Base-by-base conservation (phyloP, 805 yeast genomes). In the Scheffersomyces coipomensis region DNA sequence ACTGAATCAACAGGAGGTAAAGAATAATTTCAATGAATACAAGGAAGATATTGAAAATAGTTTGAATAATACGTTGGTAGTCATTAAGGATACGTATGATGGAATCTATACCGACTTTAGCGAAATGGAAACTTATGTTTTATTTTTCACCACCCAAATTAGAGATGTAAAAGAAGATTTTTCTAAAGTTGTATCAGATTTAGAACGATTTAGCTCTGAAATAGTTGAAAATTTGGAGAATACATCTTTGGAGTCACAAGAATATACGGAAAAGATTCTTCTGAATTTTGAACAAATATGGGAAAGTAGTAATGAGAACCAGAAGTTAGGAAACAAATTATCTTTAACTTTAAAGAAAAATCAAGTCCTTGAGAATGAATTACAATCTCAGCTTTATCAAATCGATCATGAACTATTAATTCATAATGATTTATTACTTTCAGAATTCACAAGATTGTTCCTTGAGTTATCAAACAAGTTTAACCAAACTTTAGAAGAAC, bases 81-180 rank as follows among this genome's bases (percentile, higher is more conserved):
- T 43, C 4, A 17, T 43, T 2, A 13, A 27, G 12, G 19, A 39
- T 17, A 25, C 29, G 2, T 43, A 39, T 21, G 13, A 39, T 17
- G 46, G 41, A 4, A 23, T 37, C 6, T 23, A 37, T 25, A 35
- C 46, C 3, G 40, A 43, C 21, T 30, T 43, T 21, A 18, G 26
- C 8, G 37, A 35, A 24, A 29, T 43, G n/a, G 17, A 27, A 3
- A 31, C 25, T 8, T 43, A 37, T 33, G 24, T 43, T 7, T n/a
- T 11, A 9, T 38, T 30, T 29, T 44, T 42, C 17, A 23, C 30
- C 13, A 5, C 19, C 12, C 33, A 40, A n/a, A 16, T 41, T 10
- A 25, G 17, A 5, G 19, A 43, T 8, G 8, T 31, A n/a, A 29
- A 33, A 12, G 23, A n/a, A n/a, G 18, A 19, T 2, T 27, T 13